A percentile compares a stretch with the other conserved stretches of the same genome.
These are phyloP conservation scores for Ustulina deusta DNA, from an alignment of 2,329 filamentous ascomycete genomes.

Conservation along the genomic window DNA sequence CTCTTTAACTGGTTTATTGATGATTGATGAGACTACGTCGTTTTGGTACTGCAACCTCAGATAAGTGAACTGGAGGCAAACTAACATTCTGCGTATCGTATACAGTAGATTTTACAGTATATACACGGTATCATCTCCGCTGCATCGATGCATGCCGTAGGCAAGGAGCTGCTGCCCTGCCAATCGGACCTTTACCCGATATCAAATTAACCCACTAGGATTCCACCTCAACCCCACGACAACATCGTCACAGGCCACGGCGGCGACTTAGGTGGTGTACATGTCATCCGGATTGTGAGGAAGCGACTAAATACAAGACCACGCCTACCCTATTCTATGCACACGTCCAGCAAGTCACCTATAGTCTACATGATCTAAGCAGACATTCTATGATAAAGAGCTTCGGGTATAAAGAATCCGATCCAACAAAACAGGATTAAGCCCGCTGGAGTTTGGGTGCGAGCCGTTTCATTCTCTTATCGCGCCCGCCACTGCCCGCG, in stretches of 20 bases:
- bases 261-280: neutral
- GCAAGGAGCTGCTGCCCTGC: slow-evolving; percentile 11
- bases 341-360: neutral
- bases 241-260: slow-evolving; percentile 16
- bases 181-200: slow-evolving; percentile 16
- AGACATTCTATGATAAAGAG: neutral
- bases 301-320: neutral
- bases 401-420: neutral
- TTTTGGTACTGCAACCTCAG: too few relatives aligned
- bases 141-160: neutral
- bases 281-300: neutral
- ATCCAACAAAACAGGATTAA: neutral
- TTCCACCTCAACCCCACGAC: slow-evolving; percentile 27
- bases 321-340: neutral
- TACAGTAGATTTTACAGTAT: too few relatives aligned
- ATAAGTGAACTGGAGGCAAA: too few relatives aligned
- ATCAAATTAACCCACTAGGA: neutral
- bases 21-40: too few relatives aligned
- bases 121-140: too few relatives aligned
- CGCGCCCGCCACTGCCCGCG: slow-evolving; percentile 1
- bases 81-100: too few relatives aligned
- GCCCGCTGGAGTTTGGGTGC: neutral
- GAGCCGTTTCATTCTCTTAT: neutral
- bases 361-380: too few relatives aligned
- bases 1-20: too few relatives aligned